Base-by-base conservation (phyloP, 2,329 filamentous ascomycete genomes). In the Aspergillus neoniger region DNA sequence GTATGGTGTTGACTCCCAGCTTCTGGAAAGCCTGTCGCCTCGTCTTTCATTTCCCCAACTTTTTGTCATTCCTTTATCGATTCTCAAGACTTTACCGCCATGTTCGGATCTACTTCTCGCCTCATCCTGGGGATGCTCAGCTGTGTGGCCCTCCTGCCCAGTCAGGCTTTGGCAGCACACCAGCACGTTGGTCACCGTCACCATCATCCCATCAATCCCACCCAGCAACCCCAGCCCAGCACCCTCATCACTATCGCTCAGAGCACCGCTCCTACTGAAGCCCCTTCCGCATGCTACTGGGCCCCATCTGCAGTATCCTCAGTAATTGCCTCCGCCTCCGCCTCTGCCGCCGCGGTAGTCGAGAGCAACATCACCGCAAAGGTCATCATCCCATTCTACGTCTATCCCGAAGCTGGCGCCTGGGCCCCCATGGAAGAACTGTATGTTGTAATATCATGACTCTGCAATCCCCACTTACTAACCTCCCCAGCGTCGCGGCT, bases 361-460 rank as follows among this genome's bases (percentile, higher is more conserved):
- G 15, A 15, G 15, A 55, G 19, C 39, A 15, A 7, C 23, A 43
- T 32, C n/a, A 44, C 28, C 41, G 53, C 53, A 2, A 23, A 56
- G 9, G 44, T 62, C 12, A 56, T 62, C 38, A 62, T 69, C 39
- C 67, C 67, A 7, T 61, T 66, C 9, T 69, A 69, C 48, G 30
- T 64, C 21, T 69, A 69, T 53, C 67, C 67, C 44, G 15, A 6
- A 3, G 21, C 52, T 0, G 66, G 57, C n/a, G 61, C 58, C 17
- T 67, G 67, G 65, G 32, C 63, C 4, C 56, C 66, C 5, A 39
- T 67, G n/a, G 61, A 66, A 28, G 19, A 60, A 15, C 57, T 64
- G 52, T 61, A 53, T 3, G 56, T 55, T 23, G 19, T 43, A 6
- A 4, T 5, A 6, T 1, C 4, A 43, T 19, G n/a, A 17, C 4